These are phyloP conservation scores for Calonectria fujianensis DNA, from an alignment of 2,329 filamentous ascomycete genomes.

Conservation along the genomic window DNA sequence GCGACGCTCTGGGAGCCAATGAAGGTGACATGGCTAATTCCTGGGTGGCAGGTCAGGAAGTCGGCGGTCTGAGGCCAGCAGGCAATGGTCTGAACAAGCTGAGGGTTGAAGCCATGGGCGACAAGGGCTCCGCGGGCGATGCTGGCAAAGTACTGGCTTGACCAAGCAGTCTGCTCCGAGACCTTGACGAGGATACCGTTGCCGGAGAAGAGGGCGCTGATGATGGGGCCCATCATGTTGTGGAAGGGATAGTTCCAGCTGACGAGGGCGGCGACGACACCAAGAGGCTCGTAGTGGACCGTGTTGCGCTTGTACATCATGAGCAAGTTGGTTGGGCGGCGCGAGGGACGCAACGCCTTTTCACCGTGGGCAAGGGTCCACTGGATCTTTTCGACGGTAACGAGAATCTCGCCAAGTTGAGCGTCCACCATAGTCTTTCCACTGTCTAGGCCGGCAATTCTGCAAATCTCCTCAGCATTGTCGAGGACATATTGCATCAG, in stretches of 20 bases:
- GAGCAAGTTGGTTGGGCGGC: slow-evolving; percentile 89
- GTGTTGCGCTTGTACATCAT: slow-evolving; percentile 97
- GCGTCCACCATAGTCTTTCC: slow-evolving; percentile 98
- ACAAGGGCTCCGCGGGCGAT: slow-evolving; percentile 87
- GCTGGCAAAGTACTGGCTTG: slow-evolving; percentile 85
- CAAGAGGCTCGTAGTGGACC: slow-evolving; percentile 92
- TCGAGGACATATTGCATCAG: slow-evolving; percentile 89
- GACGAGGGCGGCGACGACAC: slow-evolving; percentile 93
- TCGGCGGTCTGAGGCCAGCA: slow-evolving; percentile 92
- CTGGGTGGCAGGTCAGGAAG: slow-evolving; percentile 88
- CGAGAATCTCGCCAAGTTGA: slow-evolving; percentile 93
- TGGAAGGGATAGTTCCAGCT: slow-evolving; percentile 99
- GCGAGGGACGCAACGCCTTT: slow-evolving; percentile 81
- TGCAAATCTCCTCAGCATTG: slow-evolving; percentile 91
- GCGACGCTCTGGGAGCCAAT: slow-evolving; percentile 93
- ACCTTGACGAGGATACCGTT: slow-evolving; percentile 96
- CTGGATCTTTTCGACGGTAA: slow-evolving; percentile 93
- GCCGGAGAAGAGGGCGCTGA: slow-evolving; percentile 92
- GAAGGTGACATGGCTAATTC: slow-evolving; percentile 93
- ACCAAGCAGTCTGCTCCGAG: slow-evolving; percentile 97
- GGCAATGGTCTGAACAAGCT: slow-evolving; percentile 88
- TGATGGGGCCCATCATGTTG: slow-evolving; percentile 93
- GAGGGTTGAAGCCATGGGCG: slow-evolving; percentile 87
- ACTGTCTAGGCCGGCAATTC: slow-evolving; percentile 90
- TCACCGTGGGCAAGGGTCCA: slow-evolving; percentile 97